A percentile compares a stretch with the other conserved stretches of the same genome.
Conservation (phyloP, 2,329 filamentous ascomycete species). For the Alternaria viburni region DNA sequence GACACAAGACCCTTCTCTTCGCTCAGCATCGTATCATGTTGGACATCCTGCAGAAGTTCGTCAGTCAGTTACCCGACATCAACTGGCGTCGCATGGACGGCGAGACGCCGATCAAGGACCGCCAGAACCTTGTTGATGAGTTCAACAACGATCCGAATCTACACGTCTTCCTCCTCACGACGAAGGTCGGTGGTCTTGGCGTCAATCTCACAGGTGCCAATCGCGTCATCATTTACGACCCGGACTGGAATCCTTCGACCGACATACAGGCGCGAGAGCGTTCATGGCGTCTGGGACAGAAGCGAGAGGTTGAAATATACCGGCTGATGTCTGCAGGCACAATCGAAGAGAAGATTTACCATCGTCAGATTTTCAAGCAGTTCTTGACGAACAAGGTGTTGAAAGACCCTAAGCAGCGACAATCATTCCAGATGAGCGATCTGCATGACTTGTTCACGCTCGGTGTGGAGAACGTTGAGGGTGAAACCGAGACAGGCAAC, state of each 20-base stretch:
- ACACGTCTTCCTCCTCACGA: constrained; percentile 91
- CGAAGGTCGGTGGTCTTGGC: constrained; percentile 91
- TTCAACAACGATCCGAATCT: constrained; percentile 85
- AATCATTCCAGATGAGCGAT: constrained; percentile 88
- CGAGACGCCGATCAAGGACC: constrained; percentile 81
- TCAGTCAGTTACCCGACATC: constrained; percentile 70
- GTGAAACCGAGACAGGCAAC: constrained; percentile 80
- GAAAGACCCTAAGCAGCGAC: constrained; percentile 90
- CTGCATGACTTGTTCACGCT: constrained; percentile 90
- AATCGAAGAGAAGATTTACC: constrained; percentile 99
- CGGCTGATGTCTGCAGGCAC: constrained; percentile 97
- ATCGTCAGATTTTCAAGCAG: constrained; percentile 98
- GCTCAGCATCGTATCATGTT: constrained; percentile 95
- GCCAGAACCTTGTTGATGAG: constrained; percentile 88
- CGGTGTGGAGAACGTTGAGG: constrained; percentile 66
- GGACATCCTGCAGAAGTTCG: constrained; percentile 86
- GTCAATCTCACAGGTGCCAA: constrained; percentile 95
- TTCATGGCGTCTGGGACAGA: constrained; percentile 95
- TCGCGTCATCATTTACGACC: constrained; percentile 96
- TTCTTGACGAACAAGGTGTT: constrained; percentile 96
- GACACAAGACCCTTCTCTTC: constrained; percentile 92
- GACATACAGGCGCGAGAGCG: constrained; percentile 94
- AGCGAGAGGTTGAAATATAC: constrained; percentile 93
- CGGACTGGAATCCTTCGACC: constrained; percentile 98
- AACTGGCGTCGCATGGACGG: constrained; percentile 93